Percentiles rank a stretch among this genome's conserved stretches.
phyloP scores from a whole-genome alignment of 495 filamentous ascomycete species.

The Penicillium arizonense region DNA sequence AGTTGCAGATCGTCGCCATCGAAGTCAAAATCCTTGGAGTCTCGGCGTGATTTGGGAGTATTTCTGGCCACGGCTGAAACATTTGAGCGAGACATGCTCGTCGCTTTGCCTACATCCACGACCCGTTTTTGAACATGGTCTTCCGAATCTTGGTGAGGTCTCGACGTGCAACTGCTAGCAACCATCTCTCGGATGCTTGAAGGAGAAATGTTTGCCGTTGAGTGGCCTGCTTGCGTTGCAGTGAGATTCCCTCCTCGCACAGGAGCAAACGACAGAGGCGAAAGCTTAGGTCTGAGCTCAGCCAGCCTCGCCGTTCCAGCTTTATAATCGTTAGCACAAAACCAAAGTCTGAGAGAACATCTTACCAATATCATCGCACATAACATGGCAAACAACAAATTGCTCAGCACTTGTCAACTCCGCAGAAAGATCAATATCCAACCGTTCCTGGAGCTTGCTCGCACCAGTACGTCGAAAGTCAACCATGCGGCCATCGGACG shows the following conservation, averaged over 20 bases:
- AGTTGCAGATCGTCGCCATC: conserved; percentile 57
- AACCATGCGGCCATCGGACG: conserved; percentile 68
- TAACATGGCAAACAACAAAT: conserved; percentile 66
- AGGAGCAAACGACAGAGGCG: conserved; percentile 51
- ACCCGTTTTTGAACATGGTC: too few species aligned
- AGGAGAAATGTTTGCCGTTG: not conserved
- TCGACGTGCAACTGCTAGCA: too few species aligned
- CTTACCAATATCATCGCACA: conserved; percentile 84
- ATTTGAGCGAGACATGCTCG: conserved; percentile 6
- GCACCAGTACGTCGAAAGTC: conserved; percentile 80
- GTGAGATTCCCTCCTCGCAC: not conserved
- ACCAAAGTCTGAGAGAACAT: not conserved
- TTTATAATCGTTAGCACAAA: conserved; percentile 21
- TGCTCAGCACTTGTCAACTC: conserved; percentile 56
- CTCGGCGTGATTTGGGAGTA: conserved; percentile 2
- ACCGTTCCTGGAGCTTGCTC: conserved; percentile 60
- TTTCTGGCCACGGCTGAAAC: conserved; percentile 6
- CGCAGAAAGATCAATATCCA: conserved; percentile 61
- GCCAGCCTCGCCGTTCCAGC: conserved; percentile 72
- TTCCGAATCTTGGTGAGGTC: too few species aligned
- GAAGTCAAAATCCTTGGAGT: conserved; percentile 52
- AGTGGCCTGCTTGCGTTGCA: too few species aligned
- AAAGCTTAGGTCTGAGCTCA: conserved; percentile 61
- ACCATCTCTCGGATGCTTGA: too few species aligned
- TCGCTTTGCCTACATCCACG: not conserved